Percentiles rank a stretch among this genome's conserved stretches.
Evolutionary conservation across 2,329 filamentous ascomycete species (phyloP).

Genomic region (Colletotrichum caudatum): DNA sequence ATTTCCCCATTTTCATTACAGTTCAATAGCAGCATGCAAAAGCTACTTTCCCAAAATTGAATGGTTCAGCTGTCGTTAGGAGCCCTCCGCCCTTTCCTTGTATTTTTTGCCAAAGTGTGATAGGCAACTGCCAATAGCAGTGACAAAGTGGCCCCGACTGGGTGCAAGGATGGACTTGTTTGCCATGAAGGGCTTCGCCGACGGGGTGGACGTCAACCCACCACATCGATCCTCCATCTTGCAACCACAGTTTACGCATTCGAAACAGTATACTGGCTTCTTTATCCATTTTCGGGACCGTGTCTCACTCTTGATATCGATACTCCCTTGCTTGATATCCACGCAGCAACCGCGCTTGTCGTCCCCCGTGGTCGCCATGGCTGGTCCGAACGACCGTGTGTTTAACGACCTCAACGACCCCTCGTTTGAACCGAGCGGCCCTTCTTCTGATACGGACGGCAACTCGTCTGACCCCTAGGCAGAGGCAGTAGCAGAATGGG

Average conservation of each 20-base stretch:
- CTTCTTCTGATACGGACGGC: no score
- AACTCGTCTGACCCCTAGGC: background rate
- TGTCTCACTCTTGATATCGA: background rate
- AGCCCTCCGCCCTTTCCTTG: background rate
- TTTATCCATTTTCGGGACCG: background rate
- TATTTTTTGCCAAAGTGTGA: background rate
- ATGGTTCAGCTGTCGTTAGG: background rate
- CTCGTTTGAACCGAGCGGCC: no score
- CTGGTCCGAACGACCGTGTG: background rate
- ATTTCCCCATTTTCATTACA: slow-evolving; percentile 24
- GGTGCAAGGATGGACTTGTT: background rate
- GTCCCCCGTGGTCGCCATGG: background rate
- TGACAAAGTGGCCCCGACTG: background rate
- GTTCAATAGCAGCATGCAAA: slow-evolving; percentile 18
- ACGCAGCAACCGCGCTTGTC: background rate
- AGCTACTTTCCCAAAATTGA: slow-evolving; percentile 29
- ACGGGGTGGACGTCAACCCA: background rate
- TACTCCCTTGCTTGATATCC: background rate
- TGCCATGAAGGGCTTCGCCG: background rate
- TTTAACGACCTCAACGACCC: no score
- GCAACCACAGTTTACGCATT: background rate
- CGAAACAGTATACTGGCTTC: background rate
- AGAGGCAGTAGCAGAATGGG: background rate
- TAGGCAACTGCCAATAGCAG: background rate
- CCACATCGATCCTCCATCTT: background rate